These are phyloP conservation scores for Chlorella ohadii DNA, from an alignment of 139 green algal genomes.

Conservation along the genomic window DNA sequence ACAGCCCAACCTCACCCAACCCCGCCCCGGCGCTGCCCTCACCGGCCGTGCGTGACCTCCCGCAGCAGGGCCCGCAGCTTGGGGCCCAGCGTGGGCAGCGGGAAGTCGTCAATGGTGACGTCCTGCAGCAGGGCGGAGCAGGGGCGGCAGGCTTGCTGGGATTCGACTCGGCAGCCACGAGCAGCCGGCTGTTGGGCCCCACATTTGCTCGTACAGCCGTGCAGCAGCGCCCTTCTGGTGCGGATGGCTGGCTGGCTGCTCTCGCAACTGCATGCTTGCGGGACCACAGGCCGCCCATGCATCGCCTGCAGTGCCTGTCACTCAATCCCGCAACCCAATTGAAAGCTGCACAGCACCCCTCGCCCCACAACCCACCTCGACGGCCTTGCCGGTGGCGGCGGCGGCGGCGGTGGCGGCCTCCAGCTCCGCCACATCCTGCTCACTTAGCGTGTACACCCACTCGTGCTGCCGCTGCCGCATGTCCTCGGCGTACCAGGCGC, in stretches of 20 bases:
- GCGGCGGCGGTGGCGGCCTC: slow-evolving; percentile 35
- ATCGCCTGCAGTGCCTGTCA: too few species aligned
- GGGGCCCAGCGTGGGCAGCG: slow-evolving; percentile 50
- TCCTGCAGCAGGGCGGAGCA: slow-evolving; percentile 61
- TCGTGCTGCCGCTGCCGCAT: slow-evolving; percentile 15
- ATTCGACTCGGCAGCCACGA: too few species aligned
- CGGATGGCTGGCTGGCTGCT: too few species aligned
- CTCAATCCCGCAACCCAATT: too few species aligned
- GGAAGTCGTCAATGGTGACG: slow-evolving; percentile 53
- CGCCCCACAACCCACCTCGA: too few species aligned
- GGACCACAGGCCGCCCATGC: too few species aligned
- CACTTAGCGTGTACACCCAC: slow-evolving; percentile 44
- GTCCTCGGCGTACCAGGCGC: slow-evolving; percentile 2
- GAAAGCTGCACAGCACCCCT: too few species aligned
- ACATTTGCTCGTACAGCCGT: background rate
- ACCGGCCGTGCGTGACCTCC: slow-evolving; percentile 51
- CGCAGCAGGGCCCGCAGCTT: slow-evolving; percentile 49
- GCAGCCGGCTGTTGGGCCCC: too few species aligned
- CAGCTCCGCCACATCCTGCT: slow-evolving; percentile 51
- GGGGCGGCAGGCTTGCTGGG: too few species aligned
- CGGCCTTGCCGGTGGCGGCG: background rate
- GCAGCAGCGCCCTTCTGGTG: background rate
- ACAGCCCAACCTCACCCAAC: too few species aligned
- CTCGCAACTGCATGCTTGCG: too few species aligned
- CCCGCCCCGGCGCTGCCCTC: too few species aligned